A percentile compares a stretch with the other conserved stretches of the same genome.
Evolutionary conservation across 805 yeast species (phyloP).

Genomic region (Peterozyma xylosa): DNA sequence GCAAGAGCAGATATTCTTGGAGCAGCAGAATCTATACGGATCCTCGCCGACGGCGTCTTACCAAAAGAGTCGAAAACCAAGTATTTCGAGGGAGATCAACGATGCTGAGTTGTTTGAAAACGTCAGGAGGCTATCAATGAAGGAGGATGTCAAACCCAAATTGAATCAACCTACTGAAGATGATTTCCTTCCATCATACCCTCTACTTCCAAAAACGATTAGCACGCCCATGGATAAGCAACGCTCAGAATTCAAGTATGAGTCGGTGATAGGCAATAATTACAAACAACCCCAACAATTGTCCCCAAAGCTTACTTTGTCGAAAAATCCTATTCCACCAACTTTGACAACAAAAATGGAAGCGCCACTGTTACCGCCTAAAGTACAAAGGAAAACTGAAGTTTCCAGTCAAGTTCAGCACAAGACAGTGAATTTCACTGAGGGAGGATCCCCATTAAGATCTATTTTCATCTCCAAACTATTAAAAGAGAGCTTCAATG

Average conservation of each 20-base stretch:
- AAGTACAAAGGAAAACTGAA: neutral
- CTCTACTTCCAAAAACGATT: no score
- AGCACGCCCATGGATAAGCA: no score
- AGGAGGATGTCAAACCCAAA: no score
- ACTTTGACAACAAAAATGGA: neutral
- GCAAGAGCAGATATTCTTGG: slow-evolving; percentile 6
- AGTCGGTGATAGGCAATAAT: no score
- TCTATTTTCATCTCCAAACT: slow-evolving; percentile 41
- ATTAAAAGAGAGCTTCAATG: slow-evolving; percentile 34
- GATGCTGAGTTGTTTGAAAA: no score
- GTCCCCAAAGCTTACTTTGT: neutral
- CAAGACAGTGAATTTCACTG: slow-evolving; percentile 36
- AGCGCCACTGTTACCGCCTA: neutral
- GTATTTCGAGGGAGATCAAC: no score
- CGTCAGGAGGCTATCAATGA: no score
- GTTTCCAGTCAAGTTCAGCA: slow-evolving; percentile 17
- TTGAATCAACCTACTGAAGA: no score
- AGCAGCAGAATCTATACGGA: slow-evolving; percentile 4
- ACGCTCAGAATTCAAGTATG: no score
- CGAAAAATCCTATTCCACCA: neutral
- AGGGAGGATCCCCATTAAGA: slow-evolving; percentile 49
- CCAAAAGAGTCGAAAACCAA: no score
- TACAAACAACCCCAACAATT: neutral
- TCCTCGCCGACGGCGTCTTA: neutral
- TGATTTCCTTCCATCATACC: no score